Evolutionary conservation across 495 filamentous ascomycete genomes (phyloP), one percentile per base, ranked within the genome.

Genomic region (Podospora bellae-mahoneyi): DNA sequence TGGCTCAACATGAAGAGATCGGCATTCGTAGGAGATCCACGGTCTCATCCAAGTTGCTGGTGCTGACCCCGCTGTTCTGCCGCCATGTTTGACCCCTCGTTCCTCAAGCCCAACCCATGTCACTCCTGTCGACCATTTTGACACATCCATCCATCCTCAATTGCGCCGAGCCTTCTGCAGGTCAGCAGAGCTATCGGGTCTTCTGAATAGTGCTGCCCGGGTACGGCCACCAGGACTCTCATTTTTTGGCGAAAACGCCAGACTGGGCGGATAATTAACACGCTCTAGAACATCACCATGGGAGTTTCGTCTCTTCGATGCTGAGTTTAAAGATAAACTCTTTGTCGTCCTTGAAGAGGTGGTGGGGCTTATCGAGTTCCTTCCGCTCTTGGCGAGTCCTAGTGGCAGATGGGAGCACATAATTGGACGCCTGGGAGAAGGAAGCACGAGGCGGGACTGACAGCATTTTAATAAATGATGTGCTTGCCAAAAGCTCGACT

Each of bases 1-100:
- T 61, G 59, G 30, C 32, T 61, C 59, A 32, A 61, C 26, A 32
- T 3, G 61, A 32, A 63, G 61, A 32, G 61, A 63, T 63, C 61
- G 20, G n/a, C 61, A 32, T 63, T 63, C 30, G 61, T 63, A 19
- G 19, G 32, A 63, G 61, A 39, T 48, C 61, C 32, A 32, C 61
- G 27, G 61, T 63, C 61, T 63, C 30, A 63, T 26, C 61, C 61
- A 63, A 7, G 27, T 63, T 27, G 32, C 61, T 63, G 61, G 27
- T 61, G 61, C 30, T 63, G 30, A 48, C 61, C 61, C 61, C 61
- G 61, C 28, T n/a, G 13, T 19, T 19, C 61, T 26, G 19, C 39
- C 39, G 13, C 39, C 39, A 48, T 48, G 39, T 48, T 15, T 23
- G 10, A 61, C 59, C 59, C 59, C 59, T 61, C 59, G 59, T 26